Evolutionary conservation across 495 filamentous ascomycete genomes (phyloP), one percentile per base, ranked within the genome.

Genomic region (Lichenothelia convexa): DNA sequence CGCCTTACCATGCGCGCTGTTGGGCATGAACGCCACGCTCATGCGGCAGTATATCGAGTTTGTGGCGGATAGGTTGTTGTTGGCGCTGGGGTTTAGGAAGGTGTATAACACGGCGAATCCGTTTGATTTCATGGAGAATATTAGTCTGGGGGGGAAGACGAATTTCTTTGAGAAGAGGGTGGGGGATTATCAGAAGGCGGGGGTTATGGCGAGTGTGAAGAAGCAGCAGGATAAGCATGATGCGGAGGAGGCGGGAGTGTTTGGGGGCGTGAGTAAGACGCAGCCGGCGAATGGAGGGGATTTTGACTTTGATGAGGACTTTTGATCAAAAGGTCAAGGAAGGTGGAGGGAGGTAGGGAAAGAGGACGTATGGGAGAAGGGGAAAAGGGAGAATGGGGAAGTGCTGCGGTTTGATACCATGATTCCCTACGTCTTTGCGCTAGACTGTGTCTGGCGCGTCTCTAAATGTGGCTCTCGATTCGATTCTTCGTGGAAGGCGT

Each of bases 131-230:
- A 97, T 97, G 89, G 89, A 97, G 72, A 87, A 84, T 51, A 97
- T 97, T 63, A 95, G 89, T 7, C 68, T 97, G 21, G 81, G 85
- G 19, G 89, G 89, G 60, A 97, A 97, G 78, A 97, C 89, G 58
- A 97, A 97, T 70, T 97, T 97, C 80, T 97, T 97, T 60, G 89
- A 97, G 75, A 97, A 97, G 80, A 80, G 89, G 42, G 89, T 97
- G 27, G 91, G 80, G 60, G 89, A 97, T 55, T 97, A 97, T 71
- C 89, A 97, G 63, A 97, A 97, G 69, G 85, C 91, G 32, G 89
- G 91, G 62, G 89, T 97, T 51, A 95, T 97, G 84, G 78, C 74
- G 44, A 80, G 77, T 63, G 83, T 80, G 53, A 81, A 84, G 61
- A 89, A 93, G 73, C 55, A 60, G 20, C 49, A 59, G n/a, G 63